Base-by-base conservation (phyloP, 345 rosid genomes). In the Populus pruinosa region DNA sequence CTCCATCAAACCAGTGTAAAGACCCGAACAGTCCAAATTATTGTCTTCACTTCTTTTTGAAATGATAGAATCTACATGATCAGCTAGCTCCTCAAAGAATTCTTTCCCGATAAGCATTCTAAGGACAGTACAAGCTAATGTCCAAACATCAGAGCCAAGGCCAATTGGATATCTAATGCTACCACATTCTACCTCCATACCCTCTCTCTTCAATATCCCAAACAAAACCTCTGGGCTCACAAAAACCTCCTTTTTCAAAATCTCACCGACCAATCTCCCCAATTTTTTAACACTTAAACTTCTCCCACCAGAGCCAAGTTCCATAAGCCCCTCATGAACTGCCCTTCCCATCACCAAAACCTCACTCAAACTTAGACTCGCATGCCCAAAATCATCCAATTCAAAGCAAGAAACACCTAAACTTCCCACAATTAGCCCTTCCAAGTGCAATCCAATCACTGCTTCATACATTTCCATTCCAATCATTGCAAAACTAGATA, bases 401-500 rank as follows among this genome's bases (percentile, higher is more conserved):
- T 78, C 82, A 75, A 93, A 85, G 85, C 92, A 91, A 59, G 87
- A 78, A 66, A 83, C 72, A 39, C 90, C 82, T 62, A 93, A 80
- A 84, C 89, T 89, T 43, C 97, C 99, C 67, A 75, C 50, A 82
- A 71, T 16, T 41, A 91, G 9, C 69, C 94, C 91, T 82, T 90
- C 88, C 75, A 68, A 81, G 27, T 91, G 90, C 86, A 91, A 79
- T 81, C 81, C 66, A 44, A 84, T 73, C 72, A 92, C 20, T 18
- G 92, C 88, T 86, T 95, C 99, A 74, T 94, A 91, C 13, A 95
- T 84, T 72, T 92, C 96, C 92, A 87, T 81, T 66, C 90, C 91
- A 5, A 88, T 78, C 77, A 90, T 65, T 3, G 87, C 90, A 72
- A 91, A 94, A 85, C 79, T 76, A 47, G 84, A 77, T 70, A 90